A percentile compares a stretch with the other conserved stretches of the same genome.
Evolutionary conservation across 2,329 filamentous ascomycete genomes (phyloP).

Genomic region (Teratosphaeria viscida): DNA sequence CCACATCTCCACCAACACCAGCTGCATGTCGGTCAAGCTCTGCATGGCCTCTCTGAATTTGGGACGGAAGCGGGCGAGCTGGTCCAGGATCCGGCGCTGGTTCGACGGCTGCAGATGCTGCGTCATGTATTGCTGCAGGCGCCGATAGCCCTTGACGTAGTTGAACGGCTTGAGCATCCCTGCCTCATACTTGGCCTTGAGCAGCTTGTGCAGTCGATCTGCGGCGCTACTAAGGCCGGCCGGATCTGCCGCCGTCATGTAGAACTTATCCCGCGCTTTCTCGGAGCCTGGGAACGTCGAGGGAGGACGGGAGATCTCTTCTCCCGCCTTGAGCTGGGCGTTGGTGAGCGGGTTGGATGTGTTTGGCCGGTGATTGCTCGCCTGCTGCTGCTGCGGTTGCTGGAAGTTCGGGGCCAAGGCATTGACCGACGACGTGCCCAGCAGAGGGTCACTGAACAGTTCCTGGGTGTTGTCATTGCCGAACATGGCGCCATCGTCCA

Average conservation of each 20-base stretch:
- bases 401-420: slow-evolving; percentile 32
- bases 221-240: slow-evolving; percentile 78
- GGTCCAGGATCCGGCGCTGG: slow-evolving; percentile 82
- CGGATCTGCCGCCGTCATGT: slow-evolving; percentile 91
- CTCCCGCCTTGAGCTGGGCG: slow-evolving; percentile 27
- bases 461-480: slow-evolving; percentile 36
- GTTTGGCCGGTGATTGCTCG: slow-evolving; percentile 14
- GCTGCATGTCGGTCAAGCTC: slow-evolving; percentile 80
- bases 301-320: slow-evolving; percentile 50
- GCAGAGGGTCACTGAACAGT: slow-evolving; percentile 50
- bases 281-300: slow-evolving; percentile 54
- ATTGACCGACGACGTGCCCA: slow-evolving; percentile 32
- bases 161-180: slow-evolving; percentile 94
- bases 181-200: slow-evolving; percentile 92
- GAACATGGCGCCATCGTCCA: slow-evolving; percentile 54
- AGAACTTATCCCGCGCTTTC: slow-evolving; percentile 73
- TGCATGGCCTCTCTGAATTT: slow-evolving; percentile 96
- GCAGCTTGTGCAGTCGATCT: slow-evolving; percentile 86
- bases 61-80: slow-evolving; percentile 84
- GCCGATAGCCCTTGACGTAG: slow-evolving; percentile 91
- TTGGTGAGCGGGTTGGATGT: slow-evolving; percentile 32
- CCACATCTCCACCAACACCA: slow-evolving; percentile 97
- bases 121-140: slow-evolving; percentile 85
- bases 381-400: background rate
- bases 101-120: slow-evolving; percentile 70